Conservation (phyloP, 78 protist species). For the Bigelowiella natans region DNA sequence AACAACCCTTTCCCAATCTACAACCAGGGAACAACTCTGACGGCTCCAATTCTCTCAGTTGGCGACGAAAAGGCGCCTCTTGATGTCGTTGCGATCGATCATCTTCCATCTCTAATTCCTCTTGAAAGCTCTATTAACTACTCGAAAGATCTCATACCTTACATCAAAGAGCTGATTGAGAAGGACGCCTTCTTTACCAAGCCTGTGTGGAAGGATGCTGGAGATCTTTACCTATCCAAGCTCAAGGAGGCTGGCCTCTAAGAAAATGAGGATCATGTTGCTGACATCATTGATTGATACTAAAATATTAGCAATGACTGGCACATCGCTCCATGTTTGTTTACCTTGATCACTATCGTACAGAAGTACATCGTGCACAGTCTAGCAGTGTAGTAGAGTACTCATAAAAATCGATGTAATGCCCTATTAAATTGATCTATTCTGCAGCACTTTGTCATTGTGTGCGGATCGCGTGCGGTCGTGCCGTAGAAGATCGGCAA, state of each 20-base stretch:
- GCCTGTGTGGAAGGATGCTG: background rate
- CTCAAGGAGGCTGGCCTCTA: background rate
- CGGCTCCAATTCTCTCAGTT: conserved; percentile 10
- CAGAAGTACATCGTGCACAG: too few species aligned
- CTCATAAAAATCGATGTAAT: too few species aligned
- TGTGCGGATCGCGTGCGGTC: too few species aligned
- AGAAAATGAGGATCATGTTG: too few species aligned
- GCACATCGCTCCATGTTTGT: too few species aligned
- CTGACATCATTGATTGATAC: too few species aligned
- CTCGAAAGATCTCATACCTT: conserved; percentile 18
- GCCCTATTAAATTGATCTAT: too few species aligned
- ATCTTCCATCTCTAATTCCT: conserved; percentile 39
- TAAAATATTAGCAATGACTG: too few species aligned
- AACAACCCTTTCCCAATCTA: conserved; percentile 59
- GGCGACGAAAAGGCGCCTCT: background rate
- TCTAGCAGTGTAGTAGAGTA: too few species aligned
- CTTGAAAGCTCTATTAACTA: conserved; percentile 23
- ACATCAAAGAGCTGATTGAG: conserved; percentile 23
- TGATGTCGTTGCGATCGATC: conserved; percentile 43
- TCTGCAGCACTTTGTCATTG: too few species aligned
- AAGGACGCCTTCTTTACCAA: background rate
- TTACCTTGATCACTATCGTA: too few species aligned
- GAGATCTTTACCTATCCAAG: background rate
- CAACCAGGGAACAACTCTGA: conserved; percentile 42
- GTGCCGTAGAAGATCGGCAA: too few species aligned